phyloP scores from a whole-genome alignment of 208 protist species.

The Crithidia acanthocephali region DNA sequence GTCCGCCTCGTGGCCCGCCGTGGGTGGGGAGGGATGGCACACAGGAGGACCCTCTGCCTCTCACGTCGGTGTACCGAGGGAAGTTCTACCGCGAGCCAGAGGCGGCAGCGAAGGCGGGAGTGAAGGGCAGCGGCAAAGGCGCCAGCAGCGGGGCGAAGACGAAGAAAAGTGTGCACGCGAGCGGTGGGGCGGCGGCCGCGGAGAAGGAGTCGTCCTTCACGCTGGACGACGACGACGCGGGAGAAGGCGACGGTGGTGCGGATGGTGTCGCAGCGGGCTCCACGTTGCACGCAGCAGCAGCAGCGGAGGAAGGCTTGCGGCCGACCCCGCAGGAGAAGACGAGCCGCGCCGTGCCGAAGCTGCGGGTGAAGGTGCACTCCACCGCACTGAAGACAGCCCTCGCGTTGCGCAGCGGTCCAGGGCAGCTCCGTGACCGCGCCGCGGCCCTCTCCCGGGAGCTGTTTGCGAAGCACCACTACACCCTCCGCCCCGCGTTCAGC shows the following conservation, averaged over 20 bases:
- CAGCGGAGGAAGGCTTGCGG: not conserved
- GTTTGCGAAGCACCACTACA: slow-evolving; percentile 48
- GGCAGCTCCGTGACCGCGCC: slow-evolving; percentile 14
- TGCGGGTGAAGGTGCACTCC: slow-evolving; percentile 51
- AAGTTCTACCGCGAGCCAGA: slow-evolving; percentile 15
- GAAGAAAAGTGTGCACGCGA: not conserved
- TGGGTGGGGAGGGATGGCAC: not conserved
- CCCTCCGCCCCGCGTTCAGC: slow-evolving; percentile 51
- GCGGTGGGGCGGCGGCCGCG: not conserved
- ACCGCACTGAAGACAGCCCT: slow-evolving; percentile 40
- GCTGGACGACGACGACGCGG: not conserved
- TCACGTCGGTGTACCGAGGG: slow-evolving; percentile 10
- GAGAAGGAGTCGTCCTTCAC: not conserved
- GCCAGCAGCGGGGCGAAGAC: not conserved
- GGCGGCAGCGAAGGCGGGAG: not conserved
- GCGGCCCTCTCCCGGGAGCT: slow-evolving; percentile 40
- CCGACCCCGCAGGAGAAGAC: not conserved
- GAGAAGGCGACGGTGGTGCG: not conserved
- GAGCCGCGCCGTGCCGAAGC: slow-evolving; percentile 11
- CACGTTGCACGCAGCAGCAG: not conserved
- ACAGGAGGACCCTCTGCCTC: not conserved
- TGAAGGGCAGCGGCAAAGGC: not conserved
- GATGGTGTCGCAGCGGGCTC: not conserved
- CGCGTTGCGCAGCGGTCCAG: slow-evolving; percentile 26
- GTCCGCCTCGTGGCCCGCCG: slow-evolving; percentile 4